Evolutionary conservation across 495 filamentous ascomycete species (phyloP), one percentile per base, ranked within the genome.

Genomic region (Clohesyomyces aquaticus): DNA sequence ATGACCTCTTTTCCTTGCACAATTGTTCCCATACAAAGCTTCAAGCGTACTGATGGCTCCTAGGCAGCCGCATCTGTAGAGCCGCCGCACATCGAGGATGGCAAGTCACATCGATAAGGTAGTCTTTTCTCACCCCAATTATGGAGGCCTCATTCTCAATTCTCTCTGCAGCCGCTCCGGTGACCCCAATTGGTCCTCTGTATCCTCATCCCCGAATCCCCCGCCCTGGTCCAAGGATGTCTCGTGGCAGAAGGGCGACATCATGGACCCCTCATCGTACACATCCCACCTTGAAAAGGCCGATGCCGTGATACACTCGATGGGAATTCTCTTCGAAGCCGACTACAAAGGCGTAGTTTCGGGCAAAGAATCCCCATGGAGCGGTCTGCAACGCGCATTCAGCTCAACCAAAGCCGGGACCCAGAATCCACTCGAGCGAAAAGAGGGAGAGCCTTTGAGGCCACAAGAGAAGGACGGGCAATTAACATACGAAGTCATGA

Each of bases 401-500:
- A 82, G 85, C 58, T 72, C 81, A 4, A 82, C 80, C 3, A 89
- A 88, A 69, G 70, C 75, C 21, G 87, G 85, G 4, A 85, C 84
- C 42, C 79, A 85, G 67, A 91, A 94, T 76, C 89, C 87, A 11
- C 77, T 91, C 10, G 77, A 77, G 63, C 74, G 80, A 50, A 74
- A 77, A 55, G 79, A 78, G 35, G 86, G 81, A 4, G 83, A 87
- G 51, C 78, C 81, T 29, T 75, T 90, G 52, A 75, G 81, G 68
- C 80, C 85, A n/a, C 79, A 85, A 55, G 87, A 90, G 71, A 77
- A 76, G 29, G 82, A 85, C 70, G 85, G 85, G 19, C 90, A 96
- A 76, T 76, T 96, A 70, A 97, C 93, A 35, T 98, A 98, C 79
- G 94, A 98, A 82, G 83, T 91, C 65, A 97, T 98, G 91, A 98